These are phyloP conservation scores for Alternaria ethzedia DNA, from an alignment of 2,329 filamentous ascomycete genomes.

Conservation along the genomic window DNA sequence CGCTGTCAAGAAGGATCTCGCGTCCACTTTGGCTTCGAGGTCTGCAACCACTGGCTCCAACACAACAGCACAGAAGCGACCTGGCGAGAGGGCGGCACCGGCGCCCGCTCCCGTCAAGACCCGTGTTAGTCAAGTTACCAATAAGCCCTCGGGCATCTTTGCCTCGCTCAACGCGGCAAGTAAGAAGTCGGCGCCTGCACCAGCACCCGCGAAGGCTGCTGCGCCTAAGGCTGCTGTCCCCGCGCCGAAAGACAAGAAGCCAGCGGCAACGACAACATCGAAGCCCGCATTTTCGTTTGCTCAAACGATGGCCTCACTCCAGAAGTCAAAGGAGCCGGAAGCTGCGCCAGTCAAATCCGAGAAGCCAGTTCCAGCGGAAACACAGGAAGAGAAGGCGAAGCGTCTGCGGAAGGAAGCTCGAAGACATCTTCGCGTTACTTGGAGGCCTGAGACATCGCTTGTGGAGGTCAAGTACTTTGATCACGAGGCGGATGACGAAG, in stretches of 20 bases:
- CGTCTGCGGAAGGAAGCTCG: conserved; percentile 75
- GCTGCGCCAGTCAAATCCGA: conserved; percentile 57
- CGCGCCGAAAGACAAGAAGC: conserved; percentile 39
- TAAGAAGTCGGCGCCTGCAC: conserved; percentile 49
- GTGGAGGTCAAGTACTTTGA: conserved; percentile 73
- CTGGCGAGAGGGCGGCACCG: conserved; percentile 34
- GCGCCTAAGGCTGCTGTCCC: conserved; percentile 33
- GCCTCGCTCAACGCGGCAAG: conserved; percentile 53
- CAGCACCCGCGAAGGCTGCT: conserved; percentile 29
- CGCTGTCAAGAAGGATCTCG: conserved; percentile 26
- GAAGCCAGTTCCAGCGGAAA: conserved; percentile 65
- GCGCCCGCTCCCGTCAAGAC: conserved; percentile 37
- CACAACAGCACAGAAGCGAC: conserved; percentile 31
- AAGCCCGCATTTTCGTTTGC: conserved; percentile 49
- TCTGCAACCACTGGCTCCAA: conserved; percentile 12
- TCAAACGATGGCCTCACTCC: conserved; percentile 50
- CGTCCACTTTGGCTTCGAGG: conserved; percentile 11
- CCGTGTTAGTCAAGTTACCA: conserved; percentile 47
- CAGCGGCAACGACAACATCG: conserved; percentile 24
- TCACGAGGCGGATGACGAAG: conserved; percentile 74
- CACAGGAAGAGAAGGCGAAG: conserved; percentile 69
- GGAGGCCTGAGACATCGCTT: conserved; percentile 71
- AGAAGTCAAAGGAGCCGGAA: conserved; percentile 62
- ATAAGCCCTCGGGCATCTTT: conserved; percentile 55
- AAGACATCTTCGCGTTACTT: conserved; percentile 72